phyloP scores from a whole-genome alignment of 768 basidiomycete species.

The Lactifluus hygrophoroides region DNA sequence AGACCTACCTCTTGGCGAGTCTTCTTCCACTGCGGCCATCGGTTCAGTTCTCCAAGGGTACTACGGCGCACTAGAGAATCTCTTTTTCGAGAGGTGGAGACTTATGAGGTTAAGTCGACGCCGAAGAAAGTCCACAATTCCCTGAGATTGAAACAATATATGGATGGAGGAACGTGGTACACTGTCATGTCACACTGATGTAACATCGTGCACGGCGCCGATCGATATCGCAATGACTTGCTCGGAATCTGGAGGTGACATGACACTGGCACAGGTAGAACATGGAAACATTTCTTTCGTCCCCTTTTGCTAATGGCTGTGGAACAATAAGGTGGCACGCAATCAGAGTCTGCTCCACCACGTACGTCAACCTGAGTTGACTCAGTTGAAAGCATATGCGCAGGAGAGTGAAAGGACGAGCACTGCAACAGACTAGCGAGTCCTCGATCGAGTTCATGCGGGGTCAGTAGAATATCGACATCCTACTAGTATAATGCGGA shows the following conservation, averaged over 20 bases:
- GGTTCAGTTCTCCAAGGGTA: slow-evolving; percentile 51
- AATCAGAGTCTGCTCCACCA: slow-evolving; percentile 58
- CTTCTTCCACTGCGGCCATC: too few species aligned
- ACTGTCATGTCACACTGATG: too few species aligned
- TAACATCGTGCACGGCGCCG: slow-evolving; percentile 93
- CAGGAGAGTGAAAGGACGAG: neutral
- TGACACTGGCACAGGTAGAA: too few species aligned
- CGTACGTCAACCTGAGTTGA: neutral
- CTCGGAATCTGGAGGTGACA: slow-evolving; percentile 70
- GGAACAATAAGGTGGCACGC: slow-evolving; percentile 83
- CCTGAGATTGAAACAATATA: slow-evolving; percentile 86
- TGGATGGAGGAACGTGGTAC: slow-evolving; percentile 95
- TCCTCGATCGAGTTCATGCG: too few species aligned
- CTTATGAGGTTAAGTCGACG: slow-evolving; percentile 69
- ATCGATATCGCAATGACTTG: too few species aligned
- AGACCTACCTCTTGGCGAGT: slow-evolving; percentile 64
- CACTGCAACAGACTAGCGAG: too few species aligned
- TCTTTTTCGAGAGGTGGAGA: slow-evolving; percentile 45
- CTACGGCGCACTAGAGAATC: slow-evolving; percentile 52
- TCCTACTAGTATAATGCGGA: too few species aligned
- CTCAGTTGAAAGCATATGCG: neutral
- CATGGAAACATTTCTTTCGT: slow-evolving; percentile 98
- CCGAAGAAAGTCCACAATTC: slow-evolving; percentile 77
- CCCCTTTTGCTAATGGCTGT: slow-evolving; percentile 63
- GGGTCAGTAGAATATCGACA: too few species aligned